A percentile compares a stretch with the other conserved stretches of the same genome.
These are phyloP conservation scores for Neltuma alba DNA, from an alignment of 306 rosid genomes.

Conservation along the genomic window DNA sequence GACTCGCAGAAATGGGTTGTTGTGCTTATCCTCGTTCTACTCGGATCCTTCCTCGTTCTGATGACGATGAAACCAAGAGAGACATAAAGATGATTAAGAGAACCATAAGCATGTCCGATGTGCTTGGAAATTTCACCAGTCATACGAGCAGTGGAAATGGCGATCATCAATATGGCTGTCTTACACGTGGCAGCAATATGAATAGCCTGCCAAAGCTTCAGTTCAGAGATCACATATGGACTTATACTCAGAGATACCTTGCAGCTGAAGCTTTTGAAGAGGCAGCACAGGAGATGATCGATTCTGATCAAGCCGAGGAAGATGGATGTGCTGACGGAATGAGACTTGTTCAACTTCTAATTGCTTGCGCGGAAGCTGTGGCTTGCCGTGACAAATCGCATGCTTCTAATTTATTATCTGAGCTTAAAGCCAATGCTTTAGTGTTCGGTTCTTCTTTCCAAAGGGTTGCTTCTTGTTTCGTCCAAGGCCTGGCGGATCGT, in stretches of 20 bases:
- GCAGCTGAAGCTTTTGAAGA: conserved; percentile 78
- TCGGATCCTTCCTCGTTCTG: conserved; percentile 38
- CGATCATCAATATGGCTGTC: too few relatives aligned
- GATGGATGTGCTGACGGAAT: conserved; percentile 73
- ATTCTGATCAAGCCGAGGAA: conserved; percentile 42
- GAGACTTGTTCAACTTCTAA: conserved; percentile 82
- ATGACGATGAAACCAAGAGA: conserved; percentile 46
- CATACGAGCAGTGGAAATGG: background rate
- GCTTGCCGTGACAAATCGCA: conserved; percentile 84
- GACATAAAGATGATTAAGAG: conserved; percentile 52
- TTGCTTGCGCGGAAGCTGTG: conserved; percentile 90
- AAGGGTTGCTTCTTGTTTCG: conserved; percentile 89
- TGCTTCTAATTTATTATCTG: conserved; percentile 63
- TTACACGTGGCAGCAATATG: conserved; percentile 30
- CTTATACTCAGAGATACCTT: conserved; percentile 56
- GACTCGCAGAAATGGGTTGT: conserved; percentile 32
- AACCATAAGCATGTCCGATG: conserved; percentile 31
- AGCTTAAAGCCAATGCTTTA: conserved; percentile 66
- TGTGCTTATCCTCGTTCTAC: conserved; percentile 22
- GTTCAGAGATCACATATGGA: conserved; percentile 75
- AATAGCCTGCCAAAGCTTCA: conserved; percentile 44
- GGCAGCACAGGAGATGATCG: conserved; percentile 40
- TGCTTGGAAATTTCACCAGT: conserved; percentile 25
- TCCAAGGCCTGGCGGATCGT: conserved; percentile 69
- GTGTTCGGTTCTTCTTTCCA: conserved; percentile 85